Conservation (phyloP, 768 basidiomycete species). For the Leccinum truebloodii region DNA sequence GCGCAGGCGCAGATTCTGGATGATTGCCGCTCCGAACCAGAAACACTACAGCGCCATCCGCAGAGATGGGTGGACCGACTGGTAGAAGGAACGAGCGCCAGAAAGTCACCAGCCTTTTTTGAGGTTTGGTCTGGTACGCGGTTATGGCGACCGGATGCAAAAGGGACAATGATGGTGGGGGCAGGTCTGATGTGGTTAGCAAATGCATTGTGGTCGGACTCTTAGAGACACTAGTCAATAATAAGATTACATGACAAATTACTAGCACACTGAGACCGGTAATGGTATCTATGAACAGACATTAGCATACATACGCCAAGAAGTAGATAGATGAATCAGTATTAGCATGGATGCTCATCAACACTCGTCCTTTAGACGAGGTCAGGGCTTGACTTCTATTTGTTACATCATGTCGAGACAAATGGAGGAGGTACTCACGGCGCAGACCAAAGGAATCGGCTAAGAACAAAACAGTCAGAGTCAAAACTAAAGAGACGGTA, state of each 20-base stretch:
- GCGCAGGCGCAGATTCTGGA: neutral
- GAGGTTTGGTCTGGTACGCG: conserved; percentile 33
- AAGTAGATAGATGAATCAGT: conserved; percentile 46
- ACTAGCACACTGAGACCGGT: neutral
- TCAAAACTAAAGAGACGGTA: conserved; percentile 2
- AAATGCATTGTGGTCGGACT: conserved; percentile 59
- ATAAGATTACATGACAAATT: conserved; percentile 1
- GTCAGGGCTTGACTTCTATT: conserved; percentile 93
- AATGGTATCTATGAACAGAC: conserved; percentile 8
- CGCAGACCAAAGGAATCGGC: neutral
- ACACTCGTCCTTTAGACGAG: conserved; percentile 67
- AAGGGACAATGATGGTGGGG: conserved; percentile 43
- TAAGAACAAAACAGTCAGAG: conserved; percentile 13
- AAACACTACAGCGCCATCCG: conserved; percentile 39
- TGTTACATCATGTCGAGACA: conserved; percentile 55
- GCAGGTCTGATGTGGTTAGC: conserved; percentile 59
- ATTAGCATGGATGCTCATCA: conserved; percentile 93
- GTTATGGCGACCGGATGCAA: conserved; percentile 41
- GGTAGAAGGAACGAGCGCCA: conserved; percentile 34
- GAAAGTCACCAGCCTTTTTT: conserved; percentile 23
- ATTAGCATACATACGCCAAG: conserved; percentile 19
- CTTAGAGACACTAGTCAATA: conserved; percentile 3
- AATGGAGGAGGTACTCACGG: conserved; percentile 38
- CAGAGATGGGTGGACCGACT: conserved; percentile 55
- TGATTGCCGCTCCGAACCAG: conserved; percentile 29